Conservation (phyloP, 2,329 filamentous ascomycete species). For the Mycosphaerella arachidis region DNA sequence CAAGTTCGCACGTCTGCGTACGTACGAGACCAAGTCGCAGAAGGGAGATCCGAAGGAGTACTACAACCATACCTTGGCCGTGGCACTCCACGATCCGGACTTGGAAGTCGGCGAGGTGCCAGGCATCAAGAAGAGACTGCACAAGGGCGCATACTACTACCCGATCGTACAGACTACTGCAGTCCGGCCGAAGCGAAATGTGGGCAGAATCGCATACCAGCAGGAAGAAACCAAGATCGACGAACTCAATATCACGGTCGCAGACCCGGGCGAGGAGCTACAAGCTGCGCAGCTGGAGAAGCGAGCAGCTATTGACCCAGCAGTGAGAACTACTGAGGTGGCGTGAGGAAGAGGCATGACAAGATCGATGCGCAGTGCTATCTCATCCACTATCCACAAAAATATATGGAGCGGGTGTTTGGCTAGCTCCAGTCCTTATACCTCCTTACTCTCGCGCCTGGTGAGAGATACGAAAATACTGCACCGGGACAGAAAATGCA, state of each 20-base stretch:
- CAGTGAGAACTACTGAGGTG: slow-evolving; percentile 7
- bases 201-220: slow-evolving; percentile 39
- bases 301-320: slow-evolving; percentile 18
- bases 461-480: too few species aligned
- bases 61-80: slow-evolving; percentile 52
- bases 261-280: slow-evolving; percentile 14
- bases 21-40: slow-evolving; percentile 57
- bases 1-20: slow-evolving; percentile 54
- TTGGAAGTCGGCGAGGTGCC: slow-evolving; percentile 27
- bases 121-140: slow-evolving; percentile 36
- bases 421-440: neutral
- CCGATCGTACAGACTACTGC: slow-evolving; percentile 55
- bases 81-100: slow-evolving; percentile 55
- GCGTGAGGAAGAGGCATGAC: neutral
- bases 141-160: slow-evolving; percentile 59
- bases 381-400: too few species aligned
- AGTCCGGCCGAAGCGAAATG: slow-evolving; percentile 47
- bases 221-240: slow-evolving; percentile 21
- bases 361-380: too few species aligned
- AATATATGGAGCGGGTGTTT: neutral
- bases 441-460: neutral
- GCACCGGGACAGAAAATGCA: too few species aligned
- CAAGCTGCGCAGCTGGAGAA: slow-evolving; percentile 11
- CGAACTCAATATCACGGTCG: slow-evolving; percentile 25
- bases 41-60: slow-evolving; percentile 47